Conservation (phyloP, 2,329 filamentous ascomycete genomes). For the Clonostachys rhizophaga region DNA sequence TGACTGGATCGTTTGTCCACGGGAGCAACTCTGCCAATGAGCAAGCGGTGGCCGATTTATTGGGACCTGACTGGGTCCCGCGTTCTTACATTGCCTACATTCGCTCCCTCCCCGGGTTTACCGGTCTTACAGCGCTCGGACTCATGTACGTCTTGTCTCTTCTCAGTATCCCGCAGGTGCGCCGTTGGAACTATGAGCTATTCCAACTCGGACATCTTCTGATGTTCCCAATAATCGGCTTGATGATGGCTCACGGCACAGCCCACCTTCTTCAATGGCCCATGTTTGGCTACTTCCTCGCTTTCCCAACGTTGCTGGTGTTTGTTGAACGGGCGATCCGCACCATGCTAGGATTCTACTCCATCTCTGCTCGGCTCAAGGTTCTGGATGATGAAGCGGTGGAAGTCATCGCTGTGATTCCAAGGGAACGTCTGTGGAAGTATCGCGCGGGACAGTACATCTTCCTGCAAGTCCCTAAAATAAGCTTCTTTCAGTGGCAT, state of each 20-base stretch:
- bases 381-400: slow-evolving; percentile 49
- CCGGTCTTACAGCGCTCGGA: slow-evolving; percentile 39
- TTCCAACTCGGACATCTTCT: slow-evolving; percentile 53
- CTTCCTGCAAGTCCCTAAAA: slow-evolving; percentile 46
- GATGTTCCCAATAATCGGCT: slow-evolving; percentile 53
- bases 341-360: slow-evolving; percentile 38
- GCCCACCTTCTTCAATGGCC: slow-evolving; percentile 43
- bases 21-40: slow-evolving; percentile 39
- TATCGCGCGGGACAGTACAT: slow-evolving; percentile 55
- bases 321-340: slow-evolving; percentile 41
- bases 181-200: slow-evolving; percentile 47
- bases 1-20: slow-evolving; percentile 45
- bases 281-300: slow-evolving; percentile 53
- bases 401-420: slow-evolving; percentile 40
- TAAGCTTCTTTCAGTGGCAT: slow-evolving; percentile 54
- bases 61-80: slow-evolving; percentile 37
- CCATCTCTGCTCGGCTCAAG: slow-evolving; percentile 39
- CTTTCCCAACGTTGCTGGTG: slow-evolving; percentile 45
- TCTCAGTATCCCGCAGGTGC: slow-evolving; percentile 43
- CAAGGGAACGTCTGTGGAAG: slow-evolving; percentile 40
- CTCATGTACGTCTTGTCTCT: slow-evolving; percentile 43
- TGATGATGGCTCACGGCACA: slow-evolving; percentile 51
- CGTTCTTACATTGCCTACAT: slow-evolving; percentile 40
- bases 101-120: slow-evolving; percentile 41
- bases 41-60: slow-evolving; percentile 32